These are phyloP conservation scores for Scleromitrula shiraiana DNA, from an alignment of 2,329 filamentous ascomycete species.

Conservation along the genomic window DNA sequence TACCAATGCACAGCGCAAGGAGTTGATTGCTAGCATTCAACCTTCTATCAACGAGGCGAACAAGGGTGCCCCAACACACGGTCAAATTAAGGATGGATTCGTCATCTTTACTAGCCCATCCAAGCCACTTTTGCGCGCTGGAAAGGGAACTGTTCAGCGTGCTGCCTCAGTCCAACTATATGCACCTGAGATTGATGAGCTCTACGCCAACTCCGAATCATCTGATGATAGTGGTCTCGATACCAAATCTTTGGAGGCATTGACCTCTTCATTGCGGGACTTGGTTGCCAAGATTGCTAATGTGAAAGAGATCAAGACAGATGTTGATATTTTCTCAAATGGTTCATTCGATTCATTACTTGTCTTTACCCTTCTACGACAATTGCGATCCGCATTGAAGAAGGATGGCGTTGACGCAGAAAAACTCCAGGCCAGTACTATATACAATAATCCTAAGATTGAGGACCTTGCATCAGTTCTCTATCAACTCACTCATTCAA, in stretches of 20 bases:
- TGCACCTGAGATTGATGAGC: conserved; percentile 9
- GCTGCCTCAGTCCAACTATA: conserved; percentile 7
- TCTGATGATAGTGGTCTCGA: not conserved
- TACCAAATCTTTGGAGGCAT: not conserved
- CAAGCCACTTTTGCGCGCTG: conserved; percentile 10
- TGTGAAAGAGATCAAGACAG: not conserved
- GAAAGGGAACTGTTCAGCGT: conserved; percentile 13
- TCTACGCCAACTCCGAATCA: conserved; percentile 3
- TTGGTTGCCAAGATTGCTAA: not conserved
- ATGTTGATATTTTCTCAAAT: conserved; percentile 4
- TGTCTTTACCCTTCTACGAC: conserved; percentile 7
- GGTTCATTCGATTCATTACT: conserved; percentile 9
- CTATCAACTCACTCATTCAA: not conserved
- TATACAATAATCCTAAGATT: conserved; percentile 6
- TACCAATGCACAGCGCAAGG: not conserved
- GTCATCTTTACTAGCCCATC: conserved; percentile 4
- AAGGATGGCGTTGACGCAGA: not conserved
- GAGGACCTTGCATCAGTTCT: conserved; percentile 2
- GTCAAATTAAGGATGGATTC: not conserved
- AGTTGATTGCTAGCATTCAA: conserved; percentile 19
- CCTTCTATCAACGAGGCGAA: conserved; percentile 9
- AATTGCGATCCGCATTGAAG: conserved; percentile 4
- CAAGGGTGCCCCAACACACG: conserved; percentile 5
- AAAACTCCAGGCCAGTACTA: conserved; percentile 5
- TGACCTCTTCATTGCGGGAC: not conserved